Evolutionary conservation across 1,139 yeast species (phyloP).

Genomic region (Sugiyamaella paludigena): DNA sequence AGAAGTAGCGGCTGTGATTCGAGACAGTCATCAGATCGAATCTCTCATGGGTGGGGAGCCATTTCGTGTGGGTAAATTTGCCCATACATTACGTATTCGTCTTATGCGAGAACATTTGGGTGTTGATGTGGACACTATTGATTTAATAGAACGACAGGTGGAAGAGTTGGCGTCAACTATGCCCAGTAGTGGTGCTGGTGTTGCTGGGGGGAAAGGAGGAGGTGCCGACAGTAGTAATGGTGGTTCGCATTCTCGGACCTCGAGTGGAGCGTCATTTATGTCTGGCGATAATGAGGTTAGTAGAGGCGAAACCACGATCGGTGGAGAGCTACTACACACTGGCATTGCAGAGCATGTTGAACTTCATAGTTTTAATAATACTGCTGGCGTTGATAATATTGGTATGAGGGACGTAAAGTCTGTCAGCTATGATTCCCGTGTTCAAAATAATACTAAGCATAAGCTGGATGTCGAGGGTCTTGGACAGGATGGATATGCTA

Average conservation of each 20-base stretch:
- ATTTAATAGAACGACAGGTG: conserved; percentile 64
- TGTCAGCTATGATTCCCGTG: conserved; percentile 76
- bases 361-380: conserved; percentile 71
- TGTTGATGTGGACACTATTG: conserved; percentile 84
- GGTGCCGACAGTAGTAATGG: too few relatives aligned
- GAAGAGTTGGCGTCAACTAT: conserved; percentile 12
- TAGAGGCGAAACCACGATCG: background rate
- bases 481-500: conserved; percentile 53
- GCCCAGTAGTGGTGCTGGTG: background rate
- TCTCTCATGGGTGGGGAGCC: conserved; percentile 81
- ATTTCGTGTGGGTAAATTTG: conserved; percentile 78
- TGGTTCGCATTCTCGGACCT: background rate
- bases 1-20: conserved; percentile 82
- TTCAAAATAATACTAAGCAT: conserved; percentile 64
- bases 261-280: background rate
- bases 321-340: background rate
- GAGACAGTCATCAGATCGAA: conserved; percentile 75
- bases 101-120: conserved; percentile 97
- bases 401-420: conserved; percentile 85
- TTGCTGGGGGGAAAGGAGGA: background rate
- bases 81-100: conserved; percentile 84
- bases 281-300: background rate
- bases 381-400: conserved; percentile 82
- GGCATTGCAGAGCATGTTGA: conserved; percentile 21
- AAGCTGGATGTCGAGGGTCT: conserved; percentile 70